phyloP scores from a whole-genome alignment of 352 stramenopile species.

The Blastocystis sp. region DNA sequence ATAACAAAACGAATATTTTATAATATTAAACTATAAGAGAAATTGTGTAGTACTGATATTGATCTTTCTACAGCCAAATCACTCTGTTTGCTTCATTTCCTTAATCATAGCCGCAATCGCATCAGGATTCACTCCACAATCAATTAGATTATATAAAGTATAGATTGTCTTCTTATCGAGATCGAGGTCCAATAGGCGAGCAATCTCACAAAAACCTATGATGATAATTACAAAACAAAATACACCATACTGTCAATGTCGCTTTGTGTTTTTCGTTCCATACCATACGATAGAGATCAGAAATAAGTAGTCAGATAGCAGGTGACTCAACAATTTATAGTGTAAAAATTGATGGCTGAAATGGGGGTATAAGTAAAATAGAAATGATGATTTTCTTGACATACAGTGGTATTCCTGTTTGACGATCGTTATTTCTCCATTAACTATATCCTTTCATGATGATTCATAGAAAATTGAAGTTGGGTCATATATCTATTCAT shows the following conservation, averaged over 20 bases:
- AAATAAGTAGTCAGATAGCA: neutral
- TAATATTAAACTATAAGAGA: too few relatives aligned
- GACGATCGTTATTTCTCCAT: too few relatives aligned
- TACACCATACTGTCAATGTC: neutral
- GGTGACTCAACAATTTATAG: too few relatives aligned
- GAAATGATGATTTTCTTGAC: too few relatives aligned
- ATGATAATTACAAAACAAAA: neutral
- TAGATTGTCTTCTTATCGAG: slow-evolving; percentile 27
- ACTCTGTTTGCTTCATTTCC: slow-evolving; percentile 6
- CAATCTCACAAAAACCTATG: slow-evolving; percentile 26
- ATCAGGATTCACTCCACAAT: slow-evolving; percentile 57
- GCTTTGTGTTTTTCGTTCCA: neutral
- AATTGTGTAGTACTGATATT: too few relatives aligned
- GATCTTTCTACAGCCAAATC: neutral
- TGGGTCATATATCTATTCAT: too few relatives aligned
- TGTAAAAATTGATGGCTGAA: too few relatives aligned
- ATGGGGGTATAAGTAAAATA: too few relatives aligned
- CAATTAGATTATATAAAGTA: slow-evolving; percentile 36
- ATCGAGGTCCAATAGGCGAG: slow-evolving; percentile 12
- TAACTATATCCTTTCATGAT: too few relatives aligned
- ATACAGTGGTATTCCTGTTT: too few relatives aligned
- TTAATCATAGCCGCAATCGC: slow-evolving; percentile 23
- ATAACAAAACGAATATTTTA: too few relatives aligned
- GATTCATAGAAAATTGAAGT: too few relatives aligned
- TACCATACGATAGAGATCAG: neutral